These are phyloP conservation scores for Plasmodium fragile DNA, from an alignment of 169 alveolate species.

Conservation along the genomic window DNA sequence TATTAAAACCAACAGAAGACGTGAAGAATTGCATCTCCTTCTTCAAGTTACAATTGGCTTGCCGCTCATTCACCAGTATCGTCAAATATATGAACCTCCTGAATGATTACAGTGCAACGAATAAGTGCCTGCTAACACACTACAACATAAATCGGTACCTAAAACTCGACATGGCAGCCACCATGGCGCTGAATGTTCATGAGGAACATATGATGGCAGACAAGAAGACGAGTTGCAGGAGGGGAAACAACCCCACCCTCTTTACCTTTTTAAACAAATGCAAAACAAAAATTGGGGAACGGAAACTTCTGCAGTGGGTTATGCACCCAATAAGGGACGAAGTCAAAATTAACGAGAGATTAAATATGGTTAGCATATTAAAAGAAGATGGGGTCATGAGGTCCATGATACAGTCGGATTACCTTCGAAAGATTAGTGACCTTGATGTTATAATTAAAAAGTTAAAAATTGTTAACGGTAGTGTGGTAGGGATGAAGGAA, in stretches of 20 bases:
- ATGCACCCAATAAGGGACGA: slow-evolving; percentile 95
- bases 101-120: slow-evolving; percentile 76
- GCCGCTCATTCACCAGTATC: slow-evolving; percentile 75
- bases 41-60: slow-evolving; percentile 71
- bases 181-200: slow-evolving; percentile 79
- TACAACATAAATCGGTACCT: slow-evolving; percentile 81
- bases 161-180: slow-evolving; percentile 86
- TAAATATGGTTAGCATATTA: slow-evolving; percentile 95
- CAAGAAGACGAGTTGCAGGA: background rate
- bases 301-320: slow-evolving; percentile 94
- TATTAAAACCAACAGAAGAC: slow-evolving; percentile 75
- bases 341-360: slow-evolving; percentile 91
- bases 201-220: slow-evolving; percentile 22
- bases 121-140: slow-evolving; percentile 75
- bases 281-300: slow-evolving; percentile 94
- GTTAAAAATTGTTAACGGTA: slow-evolving; percentile 77
- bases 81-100: slow-evolving; percentile 77
- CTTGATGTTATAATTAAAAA: slow-evolving; percentile 80
- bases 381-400: slow-evolving; percentile 78
- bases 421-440: slow-evolving; percentile 88
- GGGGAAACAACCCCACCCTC: slow-evolving; percentile 59
- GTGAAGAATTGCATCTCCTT: slow-evolving; percentile 78
- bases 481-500: background rate
- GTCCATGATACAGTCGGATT: slow-evolving; percentile 82
- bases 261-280: slow-evolving; percentile 93